Evolutionary conservation across 345 rosid genomes (phyloP), one percentile per base, ranked within the genome.

Genomic region (Boechera stricta): DNA sequence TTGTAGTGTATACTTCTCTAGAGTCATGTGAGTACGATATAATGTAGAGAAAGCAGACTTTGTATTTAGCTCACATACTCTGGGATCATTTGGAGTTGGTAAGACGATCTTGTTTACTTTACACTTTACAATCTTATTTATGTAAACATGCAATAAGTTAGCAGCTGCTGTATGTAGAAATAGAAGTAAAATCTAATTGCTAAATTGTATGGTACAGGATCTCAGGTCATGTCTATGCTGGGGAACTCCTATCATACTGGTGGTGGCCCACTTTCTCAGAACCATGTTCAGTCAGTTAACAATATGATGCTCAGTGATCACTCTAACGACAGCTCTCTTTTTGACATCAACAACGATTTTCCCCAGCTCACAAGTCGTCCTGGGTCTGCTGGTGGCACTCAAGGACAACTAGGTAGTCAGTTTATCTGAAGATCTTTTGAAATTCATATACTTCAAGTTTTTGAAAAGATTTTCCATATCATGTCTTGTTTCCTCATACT

Each of bases 331-430:
- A 91, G 81, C 77, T 89, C 97, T 26, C 98, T 97, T 6, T 96
- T 90, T 69, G 97, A 96, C 85, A 96, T 96, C 77, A 93, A 87
- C 74, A 88, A 87, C 72, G 99, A 96, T 76, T 96, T 96, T 71
- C 99, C 99, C 48, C 90, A 85, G 80, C 78, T 96, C 82, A 88
- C 92, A 8, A 96, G 97, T 82, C 96, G 95, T 62, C 98, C 99
- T 79, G 91, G 83, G 75, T 96, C 98, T 67, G 94, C 98, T 44
- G 97, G 99, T 63, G 95, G 99, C 64, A 88, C 93, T 78, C 99
- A 93, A 86, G 99, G 99, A 72, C 99, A 96, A 82, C 61, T 96
- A 69, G 98, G 98, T 93, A 86, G 35, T 31, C 56, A 59, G 8
- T 41, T 38, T 39, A 13, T 28, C 73, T 48, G 24, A 45, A 67